A percentile compares a stretch with the other conserved stretches of the same genome.
Evolutionary conservation across 2,329 filamentous ascomycete genomes (phyloP).

Genomic region (Thermoascus crustaceus): DNA sequence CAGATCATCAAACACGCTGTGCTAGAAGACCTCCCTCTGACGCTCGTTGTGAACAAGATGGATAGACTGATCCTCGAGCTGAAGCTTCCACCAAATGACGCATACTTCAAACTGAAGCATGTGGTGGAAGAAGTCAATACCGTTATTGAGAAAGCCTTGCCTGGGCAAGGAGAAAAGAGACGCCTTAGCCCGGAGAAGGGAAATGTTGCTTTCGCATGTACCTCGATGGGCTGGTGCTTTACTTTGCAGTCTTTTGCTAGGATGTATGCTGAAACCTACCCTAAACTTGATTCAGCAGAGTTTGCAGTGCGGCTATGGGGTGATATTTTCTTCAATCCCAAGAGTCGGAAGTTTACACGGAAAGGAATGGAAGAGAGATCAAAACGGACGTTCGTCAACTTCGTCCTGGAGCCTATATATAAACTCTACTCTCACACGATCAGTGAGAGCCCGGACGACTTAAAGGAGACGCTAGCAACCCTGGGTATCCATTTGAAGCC

Average conservation of each 20-base stretch:
- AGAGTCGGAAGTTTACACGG: constrained; percentile 81
- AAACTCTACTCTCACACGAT: constrained; percentile 95
- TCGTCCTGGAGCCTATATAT: constrained; percentile 93
- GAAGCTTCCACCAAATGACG: constrained; percentile 86
- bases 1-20: constrained; percentile 95
- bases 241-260: constrained; percentile 88
- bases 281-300: constrained; percentile 70
- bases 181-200: constrained; percentile 91
- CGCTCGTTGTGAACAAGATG: constrained; percentile 93
- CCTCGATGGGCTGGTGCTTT: constrained; percentile 93
- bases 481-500: constrained; percentile 85
- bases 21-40: constrained; percentile 78
- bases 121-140: constrained; percentile 99
- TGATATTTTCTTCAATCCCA: constrained; percentile 91
- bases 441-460: constrained; percentile 75
- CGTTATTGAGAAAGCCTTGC: constrained; percentile 78
- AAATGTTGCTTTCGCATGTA: constrained; percentile 94
- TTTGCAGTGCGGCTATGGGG: constrained; percentile 87
- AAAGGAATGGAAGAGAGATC: constrained; percentile 74
- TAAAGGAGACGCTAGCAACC: constrained; percentile 68
- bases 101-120: constrained; percentile 98
- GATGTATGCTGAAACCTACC: constrained; percentile 88
- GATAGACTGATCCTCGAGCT: constrained; percentile 90
- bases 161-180: constrained; percentile 67
- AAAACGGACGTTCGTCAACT: constrained; percentile 84